Base-by-base conservation (phyloP, 1,284 basidiomycete genomes). In the Wallemia hederae region DNA sequence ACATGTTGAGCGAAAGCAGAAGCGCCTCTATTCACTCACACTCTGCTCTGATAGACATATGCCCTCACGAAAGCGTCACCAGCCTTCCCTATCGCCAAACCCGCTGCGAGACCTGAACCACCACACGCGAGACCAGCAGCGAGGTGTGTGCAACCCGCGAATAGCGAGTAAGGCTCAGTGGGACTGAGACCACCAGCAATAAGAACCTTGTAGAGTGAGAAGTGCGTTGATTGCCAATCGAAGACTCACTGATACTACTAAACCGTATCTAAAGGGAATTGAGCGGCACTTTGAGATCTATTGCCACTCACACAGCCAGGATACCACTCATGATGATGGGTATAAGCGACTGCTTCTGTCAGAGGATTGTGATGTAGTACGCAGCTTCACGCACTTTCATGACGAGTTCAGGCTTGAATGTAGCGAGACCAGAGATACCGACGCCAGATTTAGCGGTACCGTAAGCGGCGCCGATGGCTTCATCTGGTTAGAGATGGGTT, bases 291-390 rank as follows among this genome's bases (percentile, higher is more conserved):
- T 60, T 57, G 39, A 62, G 56, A 25, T 24, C 29, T 39, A 19
- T 26, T 25, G 28, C 56, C 28, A 55, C 57, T 62, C 64, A 61
- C 62, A 66, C 66, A 64, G 69, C 69, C 66, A 70, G 70, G 63
- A 70, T 70, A 70, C 69, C 69, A 63, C 69, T 69, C 69, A 70
- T 70, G 59, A 70, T 67, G 60, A 70, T 69, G 60, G 69, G 69
- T 63, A 70, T 67, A 55, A 70, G 67, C 63, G 68, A 70, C 67
- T 69, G 24, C 19, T 17, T 24, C 29, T 2, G 24, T 5, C 24
- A 59, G 25, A 29, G 55, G 24, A 25, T 27, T 61, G 27, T 26
- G 7, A 22, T 26, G 17, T 24, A 22, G 31, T 22, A 28, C 25
- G 28, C 26, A 1, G 59, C 24, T 24, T 29, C 22, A 49, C n/a